A percentile compares a stretch with the other conserved stretches of the same genome.
These are phyloP conservation scores for Terfezia boudieri DNA, from an alignment of 495 filamentous ascomycete genomes.

Conservation along the genomic window DNA sequence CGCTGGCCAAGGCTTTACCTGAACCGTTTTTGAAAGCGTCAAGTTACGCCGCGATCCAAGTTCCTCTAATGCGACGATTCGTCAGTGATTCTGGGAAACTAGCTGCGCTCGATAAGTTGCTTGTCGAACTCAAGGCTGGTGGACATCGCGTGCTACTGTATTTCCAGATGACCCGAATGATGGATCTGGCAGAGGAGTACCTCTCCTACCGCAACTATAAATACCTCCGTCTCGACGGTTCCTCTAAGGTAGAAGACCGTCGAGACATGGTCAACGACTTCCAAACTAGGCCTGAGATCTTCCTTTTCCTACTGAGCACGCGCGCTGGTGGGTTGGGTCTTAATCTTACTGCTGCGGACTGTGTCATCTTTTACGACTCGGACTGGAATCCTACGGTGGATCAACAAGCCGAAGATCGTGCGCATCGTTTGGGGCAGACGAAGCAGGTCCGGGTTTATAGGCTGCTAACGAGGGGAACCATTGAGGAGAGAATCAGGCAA, in stretches of 20 bases:
- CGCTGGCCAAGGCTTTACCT: conserved; percentile 43
- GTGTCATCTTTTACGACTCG: conserved; percentile 95
- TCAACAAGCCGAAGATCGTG: conserved; percentile 95
- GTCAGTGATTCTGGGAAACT: conserved; percentile 96
- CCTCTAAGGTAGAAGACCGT: conserved; percentile 93
- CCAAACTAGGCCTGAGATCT: conserved; percentile 69
- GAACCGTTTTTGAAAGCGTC: conserved; percentile 53
- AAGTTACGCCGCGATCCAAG: conserved; percentile 70
- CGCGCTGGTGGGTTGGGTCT: conserved; percentile 95
- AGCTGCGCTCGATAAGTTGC: conserved; percentile 68
- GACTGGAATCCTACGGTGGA: conserved; percentile 99
- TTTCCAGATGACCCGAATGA: conserved; percentile 99
- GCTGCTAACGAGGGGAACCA: conserved; percentile 88
- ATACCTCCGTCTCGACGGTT: conserved; percentile 88
- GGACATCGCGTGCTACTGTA: conserved; percentile 94
- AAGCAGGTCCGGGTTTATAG: conserved; percentile 92
- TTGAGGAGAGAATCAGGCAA: conserved; percentile 96
- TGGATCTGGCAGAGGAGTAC: conserved; percentile 98
- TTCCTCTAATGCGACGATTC: conserved; percentile 96
- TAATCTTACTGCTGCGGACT: conserved; percentile 69
- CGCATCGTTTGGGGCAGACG: conserved; percentile 92
- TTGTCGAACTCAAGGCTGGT: conserved; percentile 70
- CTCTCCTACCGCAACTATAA: conserved; percentile 97
- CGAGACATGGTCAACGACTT: conserved; percentile 94
- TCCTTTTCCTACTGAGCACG: conserved; percentile 87